These are phyloP conservation scores for Beauveria medogensis DNA, from an alignment of 2,329 filamentous ascomycete species.

Conservation along the genomic window DNA sequence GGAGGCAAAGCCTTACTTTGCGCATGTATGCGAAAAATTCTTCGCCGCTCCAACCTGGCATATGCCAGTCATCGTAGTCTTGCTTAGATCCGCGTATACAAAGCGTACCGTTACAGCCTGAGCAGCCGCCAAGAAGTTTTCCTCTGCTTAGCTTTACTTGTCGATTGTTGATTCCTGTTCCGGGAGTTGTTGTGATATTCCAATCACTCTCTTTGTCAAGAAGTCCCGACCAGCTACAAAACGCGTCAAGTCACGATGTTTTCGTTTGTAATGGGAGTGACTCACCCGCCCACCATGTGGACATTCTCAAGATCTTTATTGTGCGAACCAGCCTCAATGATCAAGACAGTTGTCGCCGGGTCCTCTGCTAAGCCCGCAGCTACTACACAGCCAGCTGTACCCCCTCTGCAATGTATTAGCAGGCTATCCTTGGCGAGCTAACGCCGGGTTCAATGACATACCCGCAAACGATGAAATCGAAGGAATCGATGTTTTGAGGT, in stretches of 20 bases:
- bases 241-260: neutral
- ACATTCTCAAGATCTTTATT: constrained; percentile 38
- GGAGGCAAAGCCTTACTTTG: constrained; percentile 30
- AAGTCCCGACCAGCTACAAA: constrained; percentile 32
- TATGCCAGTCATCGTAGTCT: constrained; percentile 45
- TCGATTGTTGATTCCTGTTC: constrained; percentile 30
- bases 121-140: constrained; percentile 41
- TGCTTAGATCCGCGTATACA: constrained; percentile 41
- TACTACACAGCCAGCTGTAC: constrained; percentile 30
- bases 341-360: constrained; percentile 21
- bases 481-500: constrained; percentile 11
- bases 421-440: neutral
- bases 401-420: constrained; percentile 19
- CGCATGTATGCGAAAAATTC: constrained; percentile 49
- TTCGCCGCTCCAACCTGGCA: constrained; percentile 47
- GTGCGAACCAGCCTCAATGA: constrained; percentile 31
- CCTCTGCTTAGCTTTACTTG: constrained; percentile 40
- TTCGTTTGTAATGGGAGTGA: neutral
- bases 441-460: constrained; percentile 14
- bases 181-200: constrained; percentile 38
- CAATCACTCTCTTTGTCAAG: constrained; percentile 42
- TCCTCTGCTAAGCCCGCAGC: constrained; percentile 30
- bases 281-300: constrained; percentile 42
- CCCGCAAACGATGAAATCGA: constrained; percentile 29
- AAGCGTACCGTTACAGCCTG: constrained; percentile 41